phyloP scores from a whole-genome alignment of 1,284 basidiomycete species.

The Athelia psychrophila region DNA sequence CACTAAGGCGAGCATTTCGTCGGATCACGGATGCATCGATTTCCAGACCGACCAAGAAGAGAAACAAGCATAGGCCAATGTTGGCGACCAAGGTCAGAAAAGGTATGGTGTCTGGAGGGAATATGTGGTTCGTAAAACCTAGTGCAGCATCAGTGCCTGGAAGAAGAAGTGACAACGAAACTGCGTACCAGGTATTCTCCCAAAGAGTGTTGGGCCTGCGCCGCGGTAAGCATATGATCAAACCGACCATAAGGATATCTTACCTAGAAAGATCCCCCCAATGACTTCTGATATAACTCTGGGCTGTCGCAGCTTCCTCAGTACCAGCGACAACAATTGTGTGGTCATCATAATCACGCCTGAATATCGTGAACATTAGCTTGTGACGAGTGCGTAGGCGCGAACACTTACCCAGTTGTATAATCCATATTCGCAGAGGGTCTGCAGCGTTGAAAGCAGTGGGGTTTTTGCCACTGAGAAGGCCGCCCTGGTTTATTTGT shows the following conservation, averaged over 20 bases:
- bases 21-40: conserved; percentile 82
- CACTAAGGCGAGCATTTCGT: conserved; percentile 69
- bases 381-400: not conserved
- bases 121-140: conserved; percentile 81
- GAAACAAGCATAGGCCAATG: conserved; percentile 89
- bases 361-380: conserved; percentile 20
- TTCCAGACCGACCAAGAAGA: conserved; percentile 91
- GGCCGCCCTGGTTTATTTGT: conserved; percentile 49
- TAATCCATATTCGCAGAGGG: conserved; percentile 87
- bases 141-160: conserved; percentile 44
- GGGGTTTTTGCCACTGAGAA: conserved; percentile 73
- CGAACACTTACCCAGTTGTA: conserved; percentile 71
- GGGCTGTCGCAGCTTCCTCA: conserved; percentile 80
- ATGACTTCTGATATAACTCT: conserved; percentile 87
- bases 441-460: conserved; percentile 59
- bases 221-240: not conserved
- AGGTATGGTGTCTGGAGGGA: conserved; percentile 68
- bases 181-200: conserved; percentile 29
- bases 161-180: conserved; percentile 33
- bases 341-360: conserved; percentile 81
- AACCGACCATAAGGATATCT: conserved; percentile 6
- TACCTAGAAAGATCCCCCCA: conserved; percentile 85
- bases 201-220: conserved; percentile 74
- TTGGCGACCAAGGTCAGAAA: conserved; percentile 90
- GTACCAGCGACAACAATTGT: conserved; percentile 67